These are phyloP conservation scores for Lasiosphaeria hispida DNA, from an alignment of 495 filamentous ascomycete species.

Conservation along the genomic window DNA sequence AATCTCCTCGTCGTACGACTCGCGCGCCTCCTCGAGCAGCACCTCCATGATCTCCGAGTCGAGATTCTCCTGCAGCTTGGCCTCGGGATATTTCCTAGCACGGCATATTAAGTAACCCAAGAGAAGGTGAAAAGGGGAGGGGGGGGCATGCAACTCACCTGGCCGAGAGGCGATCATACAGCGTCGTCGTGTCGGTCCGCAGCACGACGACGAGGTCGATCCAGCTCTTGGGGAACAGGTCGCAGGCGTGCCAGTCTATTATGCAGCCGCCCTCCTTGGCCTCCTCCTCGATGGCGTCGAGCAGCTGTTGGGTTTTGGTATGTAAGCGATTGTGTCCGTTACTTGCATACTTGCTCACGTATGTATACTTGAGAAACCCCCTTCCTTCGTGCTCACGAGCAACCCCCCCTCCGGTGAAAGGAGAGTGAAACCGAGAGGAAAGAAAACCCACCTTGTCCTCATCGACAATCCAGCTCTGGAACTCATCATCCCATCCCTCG, in stretches of 20 bases:
- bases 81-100: conserved; percentile 69
- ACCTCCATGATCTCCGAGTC: conserved; percentile 98
- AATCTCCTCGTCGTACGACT: conserved; percentile 82
- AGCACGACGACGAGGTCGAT: conserved; percentile 94
- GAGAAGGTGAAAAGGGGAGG: background rate
- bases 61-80: conserved; percentile 92
- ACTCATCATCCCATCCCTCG: conserved; percentile 80
- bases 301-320: conserved; percentile 51
- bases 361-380: background rate
- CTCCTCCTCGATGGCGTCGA: conserved; percentile 86
- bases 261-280: conserved; percentile 78
- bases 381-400: background rate
- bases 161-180: conserved; percentile 80
- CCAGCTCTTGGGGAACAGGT: conserved; percentile 90
- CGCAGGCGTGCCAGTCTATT: conserved; percentile 98
- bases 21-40: conserved; percentile 82
- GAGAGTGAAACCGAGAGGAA: conserved; percentile 16
- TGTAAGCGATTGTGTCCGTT: background rate
- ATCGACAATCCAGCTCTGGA: conserved; percentile 88
- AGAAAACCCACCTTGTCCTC: conserved; percentile 77
- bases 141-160: conserved; percentile 47
- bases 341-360: too few species aligned
- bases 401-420: background rate
- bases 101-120: background rate
- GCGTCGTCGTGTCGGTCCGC: conserved; percentile 68